Percentiles rank a stretch among this genome's conserved stretches.
Evolutionary conservation across 352 stramenopile species (phyloP).

Genomic region (Globisporangium middletonii): DNA sequence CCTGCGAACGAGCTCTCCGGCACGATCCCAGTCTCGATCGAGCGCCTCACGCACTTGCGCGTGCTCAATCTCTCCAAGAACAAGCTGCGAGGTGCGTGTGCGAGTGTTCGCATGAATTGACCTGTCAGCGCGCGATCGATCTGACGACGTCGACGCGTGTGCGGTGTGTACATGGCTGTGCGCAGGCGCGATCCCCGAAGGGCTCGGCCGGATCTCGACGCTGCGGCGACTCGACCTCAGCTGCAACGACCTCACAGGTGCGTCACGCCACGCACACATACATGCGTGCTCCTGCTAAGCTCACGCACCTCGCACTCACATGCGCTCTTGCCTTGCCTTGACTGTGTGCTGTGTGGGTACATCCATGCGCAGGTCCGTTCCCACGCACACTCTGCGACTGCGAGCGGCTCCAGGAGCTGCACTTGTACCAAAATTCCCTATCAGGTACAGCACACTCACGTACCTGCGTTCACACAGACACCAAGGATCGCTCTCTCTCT

Average conservation of each 20-base stretch:
- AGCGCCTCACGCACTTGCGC: slow-evolving; percentile 55
- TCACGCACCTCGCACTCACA: background rate
- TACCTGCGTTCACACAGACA: background rate
- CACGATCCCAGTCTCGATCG: slow-evolving; percentile 30
- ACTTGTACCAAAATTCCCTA: slow-evolving; percentile 77
- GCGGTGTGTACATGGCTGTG: background rate
- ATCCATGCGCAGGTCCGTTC: slow-evolving; percentile 25
- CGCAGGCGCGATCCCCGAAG: slow-evolving; percentile 46
- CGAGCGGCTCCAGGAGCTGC: slow-evolving; percentile 60
- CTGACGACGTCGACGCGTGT: background rate
- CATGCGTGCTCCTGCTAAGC: background rate
- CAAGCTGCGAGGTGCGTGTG: slow-evolving; percentile 37
- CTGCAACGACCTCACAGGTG: slow-evolving; percentile 71
- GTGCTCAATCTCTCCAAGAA: slow-evolving; percentile 84
- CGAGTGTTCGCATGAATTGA: background rate
- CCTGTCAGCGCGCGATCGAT: too few species aligned
- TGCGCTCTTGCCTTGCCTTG: background rate
- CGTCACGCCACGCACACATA: background rate
- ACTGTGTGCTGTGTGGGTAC: background rate
- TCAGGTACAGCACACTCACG: slow-evolving; percentile 20
- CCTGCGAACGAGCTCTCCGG: slow-evolving; percentile 60
- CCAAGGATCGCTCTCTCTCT: background rate
- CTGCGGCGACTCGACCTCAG: slow-evolving; percentile 69
- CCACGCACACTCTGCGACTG: slow-evolving; percentile 40
- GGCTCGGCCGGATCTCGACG: slow-evolving; percentile 41